Evolutionary conservation across 2,329 filamentous ascomycete species (phyloP), one percentile per base, ranked within the genome.

Genomic region (Aspergillus tubingensis): DNA sequence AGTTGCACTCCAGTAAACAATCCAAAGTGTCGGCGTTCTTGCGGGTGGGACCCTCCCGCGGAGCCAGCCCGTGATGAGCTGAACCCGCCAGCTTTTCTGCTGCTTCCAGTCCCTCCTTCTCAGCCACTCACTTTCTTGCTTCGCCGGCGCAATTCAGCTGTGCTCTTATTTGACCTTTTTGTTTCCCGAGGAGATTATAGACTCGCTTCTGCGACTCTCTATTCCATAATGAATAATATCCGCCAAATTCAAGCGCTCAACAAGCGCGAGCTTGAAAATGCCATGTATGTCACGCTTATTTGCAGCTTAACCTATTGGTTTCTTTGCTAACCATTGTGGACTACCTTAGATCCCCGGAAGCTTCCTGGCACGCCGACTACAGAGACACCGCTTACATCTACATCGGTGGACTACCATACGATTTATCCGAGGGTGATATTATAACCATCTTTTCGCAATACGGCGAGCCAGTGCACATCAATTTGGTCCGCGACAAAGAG

Each of bases 401-500:
- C 82, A 93, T 99, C 68, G 96, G 96, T 72, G 94, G 94, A 27
- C 85, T 99, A 11, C 92, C 93, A 3, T 96, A 91, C 78, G 91
- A 96, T 71, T 85, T 99, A 43, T 92, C 92, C 52, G 95, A 99
- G 80, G 96, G 96, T 77, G 95, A 99, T 77, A 85, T 99, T 64
- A 87, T 98, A 67, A 93, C 93, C 10, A 96, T 99, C 62, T 99
- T 98, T 81, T 96, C 92, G 6, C 95, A 99, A 76, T 99, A 89
- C 73, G 95, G 95, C 69, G 94, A 98, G 74, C 96, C 96, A 2
- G 91, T 93, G 3, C 96, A 94, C 78, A 84, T 99, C 61, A 96
- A 97, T 70, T 86, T 99, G 11, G 88, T 90, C 51, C 91, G 95
- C 71, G 95, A 99, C 82, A 95, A 95, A 74, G 96, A 98, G 74